Conservation (phyloP, 352 stramenopile species). For the Phytophthora capsici region DNA sequence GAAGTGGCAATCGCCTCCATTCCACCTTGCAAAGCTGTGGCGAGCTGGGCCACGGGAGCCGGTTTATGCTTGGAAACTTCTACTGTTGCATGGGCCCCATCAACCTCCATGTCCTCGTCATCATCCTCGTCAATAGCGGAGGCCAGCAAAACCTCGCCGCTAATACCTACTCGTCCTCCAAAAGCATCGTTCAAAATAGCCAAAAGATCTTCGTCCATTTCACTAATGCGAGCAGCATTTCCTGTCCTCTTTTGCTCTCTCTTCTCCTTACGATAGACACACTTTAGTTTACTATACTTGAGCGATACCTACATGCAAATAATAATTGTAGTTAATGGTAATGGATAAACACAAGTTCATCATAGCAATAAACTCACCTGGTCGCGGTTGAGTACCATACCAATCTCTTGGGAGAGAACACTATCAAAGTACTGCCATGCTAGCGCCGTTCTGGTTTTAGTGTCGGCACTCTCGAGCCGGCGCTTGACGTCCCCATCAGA, state of each 20-base stretch:
- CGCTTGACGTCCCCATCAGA: constrained; percentile 7
- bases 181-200: constrained; percentile 6
- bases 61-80: background rate
- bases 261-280: constrained; percentile 7
- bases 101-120: background rate
- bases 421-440: constrained; percentile 18
- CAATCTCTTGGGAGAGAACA: constrained; percentile 8
- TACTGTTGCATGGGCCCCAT: background rate
- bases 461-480: constrained; percentile 4
- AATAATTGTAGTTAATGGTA: background rate
- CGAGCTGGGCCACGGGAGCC: background rate
- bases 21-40: constrained; percentile 1
- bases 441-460: constrained; percentile 5
- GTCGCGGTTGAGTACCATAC: constrained; percentile 1
- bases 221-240: background rate
- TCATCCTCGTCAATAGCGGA: background rate
- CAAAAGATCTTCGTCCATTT: constrained; percentile 4
- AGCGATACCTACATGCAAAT: constrained; percentile 1
- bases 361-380: too few relatives aligned
- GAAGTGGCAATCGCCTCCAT: constrained; percentile 5
- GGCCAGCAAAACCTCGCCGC: constrained; percentile 6
- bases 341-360: too few relatives aligned
- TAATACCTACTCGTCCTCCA: constrained; percentile 2
- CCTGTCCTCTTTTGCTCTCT: constrained; percentile 1
- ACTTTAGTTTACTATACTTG: constrained; percentile 18